A percentile compares a stretch with the other conserved stretches of the same genome.
Evolutionary conservation across 176 grass and related monocot genomes (phyloP).

Genomic region (Neostapfia colusana): DNA sequence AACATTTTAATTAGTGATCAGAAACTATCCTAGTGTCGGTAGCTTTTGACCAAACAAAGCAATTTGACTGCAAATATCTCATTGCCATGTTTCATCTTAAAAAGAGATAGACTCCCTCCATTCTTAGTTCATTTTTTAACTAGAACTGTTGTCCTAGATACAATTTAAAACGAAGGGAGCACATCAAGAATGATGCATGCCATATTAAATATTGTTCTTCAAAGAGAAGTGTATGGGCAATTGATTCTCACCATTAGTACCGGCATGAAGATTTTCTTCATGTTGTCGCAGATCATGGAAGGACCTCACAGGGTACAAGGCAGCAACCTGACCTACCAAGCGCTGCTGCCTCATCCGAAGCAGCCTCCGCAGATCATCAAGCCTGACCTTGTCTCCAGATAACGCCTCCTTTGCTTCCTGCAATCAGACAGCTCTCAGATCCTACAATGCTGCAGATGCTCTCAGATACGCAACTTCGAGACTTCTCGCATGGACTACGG

Average conservation of each 20-base stretch:
- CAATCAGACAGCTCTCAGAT: not conserved
- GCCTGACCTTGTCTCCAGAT: slow-evolving; percentile 28
- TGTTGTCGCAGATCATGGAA: slow-evolving; percentile 35
- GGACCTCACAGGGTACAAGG: slow-evolving; percentile 51
- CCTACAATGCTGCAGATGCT: not conserved
- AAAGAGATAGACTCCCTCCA: not conserved
- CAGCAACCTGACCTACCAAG: slow-evolving; percentile 46
- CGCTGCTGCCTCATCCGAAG: slow-evolving; percentile 41
- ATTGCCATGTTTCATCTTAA: not conserved
- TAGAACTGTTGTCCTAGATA: too few relatives aligned
- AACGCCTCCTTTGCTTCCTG: slow-evolving; percentile 41
- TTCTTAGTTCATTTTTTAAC: too few relatives aligned
- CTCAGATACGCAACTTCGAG: not conserved
- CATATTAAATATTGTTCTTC: not conserved
- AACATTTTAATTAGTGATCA: not conserved
- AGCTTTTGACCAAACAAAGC: not conserved
- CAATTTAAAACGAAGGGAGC: too few relatives aligned
- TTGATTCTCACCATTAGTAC: slow-evolving; percentile 37
- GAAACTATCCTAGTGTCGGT: not conserved
- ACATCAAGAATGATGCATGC: not conserved
- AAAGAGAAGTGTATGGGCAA: not conserved
- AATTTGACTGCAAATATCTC: not conserved
- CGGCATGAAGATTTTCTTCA: not conserved
- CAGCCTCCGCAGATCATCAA: slow-evolving; percentile 35
- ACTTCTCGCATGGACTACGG: not conserved